Evolutionary conservation across 371 early-diverging fungal species (phyloP).

Genomic region (Polyrhizophydium stewartii): DNA sequence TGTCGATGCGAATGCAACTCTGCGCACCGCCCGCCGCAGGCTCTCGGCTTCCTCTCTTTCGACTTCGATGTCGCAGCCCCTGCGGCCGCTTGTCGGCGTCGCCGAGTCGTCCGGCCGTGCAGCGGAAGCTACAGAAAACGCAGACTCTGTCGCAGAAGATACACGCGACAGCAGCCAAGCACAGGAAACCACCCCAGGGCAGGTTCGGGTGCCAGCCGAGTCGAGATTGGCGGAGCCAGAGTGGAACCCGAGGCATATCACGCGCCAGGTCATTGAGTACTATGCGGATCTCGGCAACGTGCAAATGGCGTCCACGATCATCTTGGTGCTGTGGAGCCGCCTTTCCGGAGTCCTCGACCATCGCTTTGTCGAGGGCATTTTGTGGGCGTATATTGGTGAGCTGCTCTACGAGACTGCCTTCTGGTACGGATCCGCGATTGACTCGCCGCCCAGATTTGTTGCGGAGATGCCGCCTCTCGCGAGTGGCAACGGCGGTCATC

Average conservation of each 20-base stretch:
- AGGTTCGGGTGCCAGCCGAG: too few species aligned
- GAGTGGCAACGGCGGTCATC: slow-evolving; percentile 60
- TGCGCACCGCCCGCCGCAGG: too few species aligned
- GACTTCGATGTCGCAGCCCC: too few species aligned
- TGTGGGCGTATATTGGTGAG: slow-evolving; percentile 66
- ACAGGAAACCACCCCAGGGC: neutral
- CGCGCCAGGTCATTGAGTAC: slow-evolving; percentile 58
- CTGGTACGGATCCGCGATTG: too few species aligned
- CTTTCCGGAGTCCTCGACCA: slow-evolving; percentile 43
- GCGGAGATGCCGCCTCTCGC: slow-evolving; percentile 72
- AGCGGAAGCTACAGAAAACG: too few species aligned
- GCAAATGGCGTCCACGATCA: slow-evolving; percentile 77
- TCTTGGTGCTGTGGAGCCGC: slow-evolving; percentile 49
- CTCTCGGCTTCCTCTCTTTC: too few species aligned
- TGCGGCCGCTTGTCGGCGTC: too few species aligned
- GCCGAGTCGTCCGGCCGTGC: too few species aligned
- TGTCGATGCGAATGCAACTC: too few species aligned
- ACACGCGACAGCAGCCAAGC: neutral
- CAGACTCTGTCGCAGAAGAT: too few species aligned
- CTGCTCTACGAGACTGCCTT: neutral
- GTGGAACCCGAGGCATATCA: slow-evolving; percentile 56
- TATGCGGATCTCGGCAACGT: slow-evolving; percentile 81
- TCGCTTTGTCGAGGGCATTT: slow-evolving; percentile 71
- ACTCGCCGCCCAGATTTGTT: slow-evolving; percentile 74
- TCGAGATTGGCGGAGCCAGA: slow-evolving; percentile 14